These are phyloP conservation scores for Raphanus raphanistrum DNA, from an alignment of 345 rosid genomes.

Conservation along the genomic window DNA sequence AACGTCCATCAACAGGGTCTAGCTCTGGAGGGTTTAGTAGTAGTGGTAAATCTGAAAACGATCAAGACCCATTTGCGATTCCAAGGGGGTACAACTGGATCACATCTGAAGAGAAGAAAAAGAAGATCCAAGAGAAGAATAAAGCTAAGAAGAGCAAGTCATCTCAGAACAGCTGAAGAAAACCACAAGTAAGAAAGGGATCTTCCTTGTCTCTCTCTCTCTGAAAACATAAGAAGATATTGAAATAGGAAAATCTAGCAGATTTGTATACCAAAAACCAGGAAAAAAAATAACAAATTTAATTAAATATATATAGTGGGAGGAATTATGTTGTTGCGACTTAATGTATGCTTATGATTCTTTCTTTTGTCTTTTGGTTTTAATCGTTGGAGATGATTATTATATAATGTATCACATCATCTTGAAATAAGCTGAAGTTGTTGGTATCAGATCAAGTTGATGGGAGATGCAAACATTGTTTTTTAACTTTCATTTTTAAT, in stretches of 20 bases:
- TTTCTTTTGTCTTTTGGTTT: background rate
- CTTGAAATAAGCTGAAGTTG: slow-evolving; percentile 26
- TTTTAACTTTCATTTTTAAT: background rate
- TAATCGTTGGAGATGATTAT: background rate
- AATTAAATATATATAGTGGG: slow-evolving; percentile 34
- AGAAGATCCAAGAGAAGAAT: slow-evolving; percentile 91
- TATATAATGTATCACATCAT: background rate
- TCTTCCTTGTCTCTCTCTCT: slow-evolving; percentile 14
- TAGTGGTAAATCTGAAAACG: slow-evolving; percentile 58
- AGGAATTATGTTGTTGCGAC: slow-evolving; percentile 27
- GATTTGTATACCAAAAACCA: slow-evolving; percentile 24
- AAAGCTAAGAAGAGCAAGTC: slow-evolving; percentile 58
- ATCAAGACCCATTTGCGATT: slow-evolving; percentile 78
- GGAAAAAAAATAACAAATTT: slow-evolving; percentile 14
- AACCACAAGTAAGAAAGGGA: slow-evolving; percentile 27
- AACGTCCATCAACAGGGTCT: slow-evolving; percentile 52
- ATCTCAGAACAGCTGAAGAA: slow-evolving; percentile 35
- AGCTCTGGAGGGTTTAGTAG: slow-evolving; percentile 28
- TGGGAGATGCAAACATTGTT: background rate
- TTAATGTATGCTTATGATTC: slow-evolving; percentile 35
- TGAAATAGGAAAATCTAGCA: slow-evolving; percentile 36
- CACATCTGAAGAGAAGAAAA: slow-evolving; percentile 89
- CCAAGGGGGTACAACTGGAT: slow-evolving; percentile 85
- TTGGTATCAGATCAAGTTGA: background rate
- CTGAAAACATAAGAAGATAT: slow-evolving; percentile 11